A percentile compares a stretch with the other conserved stretches of the same genome.
Conservation (phyloP, 139 green algal genomes). For the Ostreobium quekettii region DNA sequence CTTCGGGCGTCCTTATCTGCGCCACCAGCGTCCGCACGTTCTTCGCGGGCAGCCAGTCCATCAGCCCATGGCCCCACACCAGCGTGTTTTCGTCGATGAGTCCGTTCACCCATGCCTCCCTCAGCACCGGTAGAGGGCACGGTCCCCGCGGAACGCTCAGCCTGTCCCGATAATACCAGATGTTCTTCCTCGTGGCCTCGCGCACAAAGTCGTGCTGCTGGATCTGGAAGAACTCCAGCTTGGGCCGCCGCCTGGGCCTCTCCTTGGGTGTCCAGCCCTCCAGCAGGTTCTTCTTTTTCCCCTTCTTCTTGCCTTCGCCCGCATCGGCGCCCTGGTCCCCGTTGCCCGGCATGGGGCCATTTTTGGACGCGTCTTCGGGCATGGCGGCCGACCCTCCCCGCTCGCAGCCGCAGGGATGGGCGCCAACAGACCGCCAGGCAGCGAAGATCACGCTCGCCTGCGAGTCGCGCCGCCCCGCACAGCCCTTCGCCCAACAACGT, state of each 20-base stretch:
- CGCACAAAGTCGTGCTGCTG: constrained; percentile 14
- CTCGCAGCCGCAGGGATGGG: no score
- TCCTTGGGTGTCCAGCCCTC: not conserved
- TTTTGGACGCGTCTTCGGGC: no score
- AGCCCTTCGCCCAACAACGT: no score
- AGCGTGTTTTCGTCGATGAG: constrained; percentile 88
- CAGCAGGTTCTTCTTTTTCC: constrained; percentile 1
- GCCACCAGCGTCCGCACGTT: constrained; percentile 83
- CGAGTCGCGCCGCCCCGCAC: no score
- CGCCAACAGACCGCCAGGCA: no score
- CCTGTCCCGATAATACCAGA: constrained; percentile 73
- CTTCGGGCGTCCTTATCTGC: constrained; percentile 79
- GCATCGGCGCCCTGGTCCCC: no score
- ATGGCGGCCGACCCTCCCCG: no score
- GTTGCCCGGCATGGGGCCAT: no score
- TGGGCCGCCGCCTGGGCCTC: not conserved
- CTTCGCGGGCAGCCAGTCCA: constrained; percentile 76
- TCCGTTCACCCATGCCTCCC: constrained; percentile 72
- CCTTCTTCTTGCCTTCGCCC: not conserved
- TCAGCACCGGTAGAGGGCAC: constrained; percentile 71
- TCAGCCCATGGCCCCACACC: constrained; percentile 82
- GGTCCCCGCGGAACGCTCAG: constrained; percentile 66
- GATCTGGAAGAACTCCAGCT: not conserved
- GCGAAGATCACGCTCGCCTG: no score
- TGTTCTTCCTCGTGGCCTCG: constrained; percentile 43